Percentiles rank a stretch among this genome's conserved stretches.
These are phyloP conservation scores for Termitomyces bulborhizus DNA, from an alignment of 768 basidiomycete species.

Conservation along the genomic window DNA sequence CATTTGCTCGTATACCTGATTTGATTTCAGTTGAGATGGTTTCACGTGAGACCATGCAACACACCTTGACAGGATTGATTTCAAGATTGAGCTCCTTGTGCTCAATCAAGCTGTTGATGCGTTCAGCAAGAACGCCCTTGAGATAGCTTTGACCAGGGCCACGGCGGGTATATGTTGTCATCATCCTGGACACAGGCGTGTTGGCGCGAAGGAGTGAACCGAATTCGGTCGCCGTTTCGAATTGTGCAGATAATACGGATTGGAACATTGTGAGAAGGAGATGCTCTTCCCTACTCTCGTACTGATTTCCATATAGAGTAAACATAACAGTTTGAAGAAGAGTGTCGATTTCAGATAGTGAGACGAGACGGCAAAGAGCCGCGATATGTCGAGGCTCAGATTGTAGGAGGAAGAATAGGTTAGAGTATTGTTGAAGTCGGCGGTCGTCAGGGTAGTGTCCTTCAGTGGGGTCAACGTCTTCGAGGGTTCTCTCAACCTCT, in stretches of 20 bases:
- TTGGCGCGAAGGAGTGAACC: constrained; percentile 98
- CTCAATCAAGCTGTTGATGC: constrained; percentile 97
- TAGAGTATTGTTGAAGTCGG: constrained; percentile 92
- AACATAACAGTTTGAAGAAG: constrained; percentile 99
- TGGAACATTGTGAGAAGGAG: constrained; percentile 99
- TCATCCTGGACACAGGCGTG: constrained; percentile 99
- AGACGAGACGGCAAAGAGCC: constrained; percentile 92
- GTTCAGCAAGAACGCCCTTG: constrained; percentile 94
- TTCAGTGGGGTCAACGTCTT: constrained; percentile 91
- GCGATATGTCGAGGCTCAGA: constrained; percentile 97
- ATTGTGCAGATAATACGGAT: constrained; percentile 96
- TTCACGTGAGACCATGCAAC: constrained; percentile 4
- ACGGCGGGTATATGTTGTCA: constrained; percentile 99
- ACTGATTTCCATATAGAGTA: constrained; percentile 98
- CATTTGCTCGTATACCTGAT: constrained; percentile 98
- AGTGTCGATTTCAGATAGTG: constrained; percentile 95
- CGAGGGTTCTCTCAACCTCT: constrained; percentile 91
- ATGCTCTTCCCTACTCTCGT: constrained; percentile 97
- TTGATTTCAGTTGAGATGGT: neutral
- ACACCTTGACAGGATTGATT: constrained; percentile 96
- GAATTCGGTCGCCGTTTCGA: constrained; percentile 98
- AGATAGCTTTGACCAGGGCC: constrained; percentile 98
- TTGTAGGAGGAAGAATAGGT: constrained; percentile 97
- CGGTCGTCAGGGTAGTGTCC: constrained; percentile 94
- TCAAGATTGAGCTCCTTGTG: constrained; percentile 99